These are phyloP conservation scores for Chlamydomonas eustigma DNA, from an alignment of 139 green algal genomes.

Conservation along the genomic window DNA sequence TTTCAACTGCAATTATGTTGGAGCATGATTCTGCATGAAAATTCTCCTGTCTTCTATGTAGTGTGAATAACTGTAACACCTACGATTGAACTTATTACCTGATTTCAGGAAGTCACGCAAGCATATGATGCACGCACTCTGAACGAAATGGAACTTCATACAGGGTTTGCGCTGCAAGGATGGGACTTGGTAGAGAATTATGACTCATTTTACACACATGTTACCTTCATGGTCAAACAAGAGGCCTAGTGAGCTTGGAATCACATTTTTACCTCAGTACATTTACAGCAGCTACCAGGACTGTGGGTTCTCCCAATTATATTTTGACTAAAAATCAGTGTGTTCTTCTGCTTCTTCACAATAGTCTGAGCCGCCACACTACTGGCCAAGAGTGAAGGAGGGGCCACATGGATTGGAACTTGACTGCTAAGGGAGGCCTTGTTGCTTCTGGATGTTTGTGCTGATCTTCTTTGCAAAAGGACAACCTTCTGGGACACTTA, in stretches of 20 bases:
- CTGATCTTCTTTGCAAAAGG: neutral
- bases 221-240: neutral
- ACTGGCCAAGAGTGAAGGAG: constrained; percentile 62
- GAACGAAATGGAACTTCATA: constrained; percentile 76
- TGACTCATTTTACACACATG: neutral
- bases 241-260: too few species aligned
- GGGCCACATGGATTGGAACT: constrained; percentile 55
- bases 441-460: neutral
- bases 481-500: neutral
- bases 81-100: neutral
- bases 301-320: too few species aligned
- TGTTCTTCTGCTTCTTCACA: neutral
- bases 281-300: too few species aligned
- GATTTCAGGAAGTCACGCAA: neutral
- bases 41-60: too few species aligned
- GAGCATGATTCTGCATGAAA: too few species aligned
- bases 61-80: neutral
- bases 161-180: constrained; percentile 69
- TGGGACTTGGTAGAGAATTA: constrained; percentile 61
- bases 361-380: constrained; percentile 55
- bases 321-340: too few species aligned
- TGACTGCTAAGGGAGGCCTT: constrained; percentile 16
- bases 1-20: neutral
- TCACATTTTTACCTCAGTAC: too few species aligned
- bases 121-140: constrained; percentile 39